Evolutionary conservation across 192 early-diverging fungal genomes (phyloP), one percentile per base, ranked within the genome.

Genomic region (Dissophora ornata): DNA sequence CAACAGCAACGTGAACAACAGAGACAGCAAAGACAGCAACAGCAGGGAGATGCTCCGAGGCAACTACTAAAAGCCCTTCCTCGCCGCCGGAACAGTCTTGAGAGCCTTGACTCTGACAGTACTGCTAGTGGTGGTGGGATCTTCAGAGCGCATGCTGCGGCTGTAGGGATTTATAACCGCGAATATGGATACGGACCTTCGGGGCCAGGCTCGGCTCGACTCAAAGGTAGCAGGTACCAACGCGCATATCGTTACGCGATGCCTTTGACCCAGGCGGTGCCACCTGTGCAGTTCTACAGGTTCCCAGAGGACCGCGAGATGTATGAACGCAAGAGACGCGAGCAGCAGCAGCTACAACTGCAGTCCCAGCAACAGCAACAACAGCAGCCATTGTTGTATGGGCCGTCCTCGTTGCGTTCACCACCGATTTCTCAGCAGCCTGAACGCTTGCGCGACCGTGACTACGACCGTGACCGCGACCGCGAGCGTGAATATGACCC

Each of bases 231-330:
- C 13, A 42, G 61, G 2, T 57, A 62, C 32, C 62, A 75, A 34
- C 64, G 45, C 21, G 52, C 63, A 15, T 61, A 60, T 11, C 44
- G 73, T 10, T 62, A 67, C 42, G 52, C 73, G 36, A 62, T 62
- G 58, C 42, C 58, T 2, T 5, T 62, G 5, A 34, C 73, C 7
- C 71, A 66, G 24, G 49, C 57, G 1, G 50, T 46, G 2, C 55
- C 62, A 10, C 71, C 56, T 9, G 50, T 42, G 1, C 62, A 65
- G 50, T 42, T 66, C 9, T 75, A 75, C 30, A 57, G 57, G 30
- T 60, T 75, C 57, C 71, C 62, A 19, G 57, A 75, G n/a, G 71
- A 74, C 9, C 55, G 57, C 56, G 63, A 67, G 6, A 22, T 60
- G 1, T 63, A 62, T 49, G 54, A 68, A 38, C 53, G 33, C 3